A percentile compares a stretch with the other conserved stretches of the same genome.
phyloP scores from a whole-genome alignment of 805 yeast species.

The Wickerhamiella brachini region DNA sequence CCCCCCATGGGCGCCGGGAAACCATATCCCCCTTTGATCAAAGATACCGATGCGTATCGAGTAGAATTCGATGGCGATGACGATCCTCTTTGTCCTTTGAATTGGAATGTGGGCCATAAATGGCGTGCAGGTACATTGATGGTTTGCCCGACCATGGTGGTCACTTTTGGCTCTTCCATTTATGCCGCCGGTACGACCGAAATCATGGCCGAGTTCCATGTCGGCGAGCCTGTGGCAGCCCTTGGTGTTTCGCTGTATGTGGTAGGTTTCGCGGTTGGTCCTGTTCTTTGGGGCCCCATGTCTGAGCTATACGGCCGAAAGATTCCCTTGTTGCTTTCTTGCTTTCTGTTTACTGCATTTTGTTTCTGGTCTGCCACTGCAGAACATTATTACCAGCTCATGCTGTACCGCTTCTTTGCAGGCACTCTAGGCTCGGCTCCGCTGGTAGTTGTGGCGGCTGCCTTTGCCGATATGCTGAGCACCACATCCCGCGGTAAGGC shows the following conservation, averaged over 20 bases:
- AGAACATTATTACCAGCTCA: constrained; percentile 14
- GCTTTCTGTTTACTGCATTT: constrained; percentile 24
- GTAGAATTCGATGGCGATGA: constrained; percentile 17
- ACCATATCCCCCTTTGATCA: constrained; percentile 3
- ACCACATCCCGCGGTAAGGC: constrained; percentile 11
- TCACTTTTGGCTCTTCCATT: constrained; percentile 45
- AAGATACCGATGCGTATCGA: constrained; percentile 5
- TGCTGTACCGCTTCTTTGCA: constrained; percentile 66
- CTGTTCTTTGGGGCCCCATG: constrained; percentile 76
- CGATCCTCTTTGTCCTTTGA: constrained; percentile 42
- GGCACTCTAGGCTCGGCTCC: constrained; percentile 75
- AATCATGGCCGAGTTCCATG: constrained; percentile 38
- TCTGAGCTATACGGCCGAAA: constrained; percentile 69
- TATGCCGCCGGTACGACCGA: constrained; percentile 39
- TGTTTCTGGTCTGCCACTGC: constrained; percentile 13
- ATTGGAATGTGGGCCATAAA: constrained; percentile 32
- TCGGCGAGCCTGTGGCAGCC: constrained; percentile 53
- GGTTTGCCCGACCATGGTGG: constrained; percentile 49
- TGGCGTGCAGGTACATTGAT: constrained; percentile 20
- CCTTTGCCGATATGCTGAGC: constrained; percentile 16
- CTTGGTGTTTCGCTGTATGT: constrained; percentile 71
- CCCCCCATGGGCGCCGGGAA: constrained; percentile 2
- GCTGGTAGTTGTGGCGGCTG: constrained; percentile 12
- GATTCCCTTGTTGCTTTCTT: constrained; percentile 39
- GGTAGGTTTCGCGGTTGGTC: constrained; percentile 85